Percentiles rank a stretch among this genome's conserved stretches.
phyloP scores from a whole-genome alignment of 495 filamentous ascomycete genomes.

The Neurospora sp. region DNA sequence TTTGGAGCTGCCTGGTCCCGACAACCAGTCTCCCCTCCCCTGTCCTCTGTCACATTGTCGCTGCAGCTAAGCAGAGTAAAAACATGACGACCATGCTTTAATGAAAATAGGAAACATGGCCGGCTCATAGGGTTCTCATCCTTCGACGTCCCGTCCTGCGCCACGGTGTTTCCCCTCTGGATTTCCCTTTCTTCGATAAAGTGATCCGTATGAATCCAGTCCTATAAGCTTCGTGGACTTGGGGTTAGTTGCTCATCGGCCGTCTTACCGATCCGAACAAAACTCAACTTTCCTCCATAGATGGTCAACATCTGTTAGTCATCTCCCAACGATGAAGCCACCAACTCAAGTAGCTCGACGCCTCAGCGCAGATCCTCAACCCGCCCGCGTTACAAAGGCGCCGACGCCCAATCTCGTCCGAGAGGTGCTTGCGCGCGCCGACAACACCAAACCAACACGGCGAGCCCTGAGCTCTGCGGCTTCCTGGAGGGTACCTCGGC shows the following conservation, averaged over 20 bases:
- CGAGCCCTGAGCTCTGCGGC: slow-evolving; percentile 1
- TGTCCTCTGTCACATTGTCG: not conserved
- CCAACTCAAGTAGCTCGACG: not conserved
- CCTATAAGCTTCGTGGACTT: not conserved
- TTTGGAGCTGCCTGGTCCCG: not conserved
- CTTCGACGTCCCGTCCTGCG: too few species aligned
- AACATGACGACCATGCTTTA: not conserved
- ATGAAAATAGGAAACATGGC: not conserved
- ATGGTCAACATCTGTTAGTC: not conserved
- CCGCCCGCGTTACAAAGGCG: not conserved
- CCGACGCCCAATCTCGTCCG: not conserved
- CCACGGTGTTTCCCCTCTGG: too few species aligned
- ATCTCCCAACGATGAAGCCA: not conserved
- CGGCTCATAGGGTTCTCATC: not conserved
- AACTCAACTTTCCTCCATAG: not conserved
- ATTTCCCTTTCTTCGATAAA: not conserved
- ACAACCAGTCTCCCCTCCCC: not conserved
- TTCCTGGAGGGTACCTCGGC: not conserved
- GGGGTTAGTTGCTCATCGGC: not conserved
- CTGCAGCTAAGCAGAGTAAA: not conserved
- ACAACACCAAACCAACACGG: not conserved
- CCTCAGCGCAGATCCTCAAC: not conserved
- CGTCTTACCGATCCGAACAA: not conserved
- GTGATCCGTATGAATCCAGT: not conserved
- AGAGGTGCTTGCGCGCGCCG: not conserved